Evolutionary conservation across 192 early-diverging fungal genomes (phyloP), one percentile per base, ranked within the genome.

Genomic region (Powellomyces hirtus): DNA sequence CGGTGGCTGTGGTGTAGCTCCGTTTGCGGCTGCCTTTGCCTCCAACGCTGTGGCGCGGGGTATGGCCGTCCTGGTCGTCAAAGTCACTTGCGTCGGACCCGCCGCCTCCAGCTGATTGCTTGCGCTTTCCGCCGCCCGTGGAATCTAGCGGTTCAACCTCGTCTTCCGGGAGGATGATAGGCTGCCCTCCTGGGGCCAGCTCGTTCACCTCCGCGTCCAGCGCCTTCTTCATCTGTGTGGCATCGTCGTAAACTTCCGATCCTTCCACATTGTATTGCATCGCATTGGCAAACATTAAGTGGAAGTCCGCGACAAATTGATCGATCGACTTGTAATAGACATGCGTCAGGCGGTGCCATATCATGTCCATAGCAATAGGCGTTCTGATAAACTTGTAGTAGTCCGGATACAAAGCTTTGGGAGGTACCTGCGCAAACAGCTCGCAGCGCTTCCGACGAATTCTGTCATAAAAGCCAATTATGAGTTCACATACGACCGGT

Each of bases 231-330:
- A 91, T 72, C 57, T 72, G 73, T 36, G 86, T 77, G 11, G 96
- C 94, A 74, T 98, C 95, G n/a, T 88, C 79, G 76, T 90, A 96
- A 0, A 98, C 91, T 57, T 84, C 79, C n/a, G 92, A 94, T 11
- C 89, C 92, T 62, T 94, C 90, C 74, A 90, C 81, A 72, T 98
- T 98, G 76, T 93, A 98, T 4, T 81, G 91, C 72, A 86, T 86
- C 6, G 97, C 97, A 64, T 98, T 98, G 74, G 90, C 67, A 62
- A 93, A 94, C 90, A 98, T 93, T 24, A 91, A 79, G 61, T 85
- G 71, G 67, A 92, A 92, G 75, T 98, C 97, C 20, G 85, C 79
- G 52, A 81, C 77, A 75, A 95, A 96, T 37, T 82, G 76, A 13
- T 68, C 38, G 18, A 76, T 38, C 40, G 50, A 36, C 10, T 60